Percentiles rank a stretch among this genome's conserved stretches.
phyloP scores from a whole-genome alignment of 2,329 filamentous ascomycete genomes.

The Bimuria novae-zelandiae region DNA sequence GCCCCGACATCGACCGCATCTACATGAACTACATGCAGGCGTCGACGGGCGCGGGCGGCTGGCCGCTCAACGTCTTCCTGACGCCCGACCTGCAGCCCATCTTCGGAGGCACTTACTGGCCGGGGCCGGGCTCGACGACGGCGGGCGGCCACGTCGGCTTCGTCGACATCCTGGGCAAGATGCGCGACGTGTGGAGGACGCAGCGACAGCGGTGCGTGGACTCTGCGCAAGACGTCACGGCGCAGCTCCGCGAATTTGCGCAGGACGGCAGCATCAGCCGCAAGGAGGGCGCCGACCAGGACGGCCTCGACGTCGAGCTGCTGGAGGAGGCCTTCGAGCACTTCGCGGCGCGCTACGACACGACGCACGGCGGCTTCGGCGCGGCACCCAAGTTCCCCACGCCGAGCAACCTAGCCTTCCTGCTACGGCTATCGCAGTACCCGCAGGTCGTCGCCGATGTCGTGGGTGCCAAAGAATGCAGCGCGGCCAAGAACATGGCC shows the following conservation, averaged over 20 bases:
- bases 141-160: slow-evolving; percentile 69
- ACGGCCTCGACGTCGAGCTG: slow-evolving; percentile 84
- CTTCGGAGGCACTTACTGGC: slow-evolving; percentile 96
- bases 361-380: slow-evolving; percentile 75
- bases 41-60: slow-evolving; percentile 85
- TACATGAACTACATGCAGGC: slow-evolving; percentile 99
- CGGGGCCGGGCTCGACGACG: slow-evolving; percentile 69
- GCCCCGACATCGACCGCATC: slow-evolving; percentile 90
- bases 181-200: slow-evolving; percentile 74
- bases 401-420: slow-evolving; percentile 79
- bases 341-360: slow-evolving; percentile 80
- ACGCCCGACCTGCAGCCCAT: slow-evolving; percentile 92
- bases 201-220: slow-evolving; percentile 82
- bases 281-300: slow-evolving; percentile 56
- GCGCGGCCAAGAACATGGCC: slow-evolving; percentile 76
- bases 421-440: slow-evolving; percentile 75
- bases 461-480: slow-evolving; percentile 81
- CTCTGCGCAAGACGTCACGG: slow-evolving; percentile 80
- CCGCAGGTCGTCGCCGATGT: slow-evolving; percentile 77
- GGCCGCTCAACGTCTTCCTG: slow-evolving; percentile 96
- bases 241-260: slow-evolving; percentile 82
- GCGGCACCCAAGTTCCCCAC: slow-evolving; percentile 86
- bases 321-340: slow-evolving; percentile 81
- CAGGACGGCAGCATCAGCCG: slow-evolving; percentile 75
- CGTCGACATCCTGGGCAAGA: slow-evolving; percentile 78